phyloP scores from a whole-genome alignment of 1,284 basidiomycete species.

The Coniferiporia weirii region DNA sequence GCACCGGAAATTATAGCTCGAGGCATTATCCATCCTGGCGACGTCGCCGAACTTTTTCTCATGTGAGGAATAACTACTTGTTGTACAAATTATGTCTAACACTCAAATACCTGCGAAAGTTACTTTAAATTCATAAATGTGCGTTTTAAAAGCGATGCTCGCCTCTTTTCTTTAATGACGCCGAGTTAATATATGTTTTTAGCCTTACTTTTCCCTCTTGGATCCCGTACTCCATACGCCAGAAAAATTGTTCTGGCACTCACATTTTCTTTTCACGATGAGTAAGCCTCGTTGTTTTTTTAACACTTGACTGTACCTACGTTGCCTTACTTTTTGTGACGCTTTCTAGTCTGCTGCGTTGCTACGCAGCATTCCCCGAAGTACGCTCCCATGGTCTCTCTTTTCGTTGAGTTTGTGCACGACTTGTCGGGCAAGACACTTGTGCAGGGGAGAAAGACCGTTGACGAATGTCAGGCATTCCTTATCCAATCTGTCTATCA shows the following conservation, averaged over 20 bases:
- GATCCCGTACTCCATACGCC: slow-evolving; percentile 52
- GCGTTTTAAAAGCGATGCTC: slow-evolving; percentile 20
- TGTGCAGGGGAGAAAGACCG: slow-evolving; percentile 41
- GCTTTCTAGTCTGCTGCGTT: slow-evolving; percentile 42
- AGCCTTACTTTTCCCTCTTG: slow-evolving; percentile 54
- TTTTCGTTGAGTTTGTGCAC: slow-evolving; percentile 45
- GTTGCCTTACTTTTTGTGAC: background rate
- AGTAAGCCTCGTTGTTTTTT: slow-evolving; percentile 39
- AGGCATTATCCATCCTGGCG: slow-evolving; percentile 45
- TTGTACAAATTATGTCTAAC: background rate
- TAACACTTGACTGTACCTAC: background rate
- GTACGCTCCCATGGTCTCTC: slow-evolving; percentile 5
- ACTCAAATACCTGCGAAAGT: slow-evolving; percentile 25
- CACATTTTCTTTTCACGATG: slow-evolving; percentile 55
- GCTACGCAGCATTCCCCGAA: slow-evolving; percentile 31
- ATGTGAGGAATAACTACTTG: slow-evolving; percentile 36
- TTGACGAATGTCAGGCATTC: slow-evolving; percentile 56
- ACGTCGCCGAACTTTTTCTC: slow-evolving; percentile 53
- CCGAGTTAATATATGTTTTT: slow-evolving; percentile 5
- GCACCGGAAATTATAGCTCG: slow-evolving; percentile 40
- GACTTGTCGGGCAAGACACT: slow-evolving; percentile 47
- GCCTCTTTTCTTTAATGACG: background rate
- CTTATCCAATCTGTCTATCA: slow-evolving; percentile 48
- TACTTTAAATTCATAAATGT: slow-evolving; percentile 51
- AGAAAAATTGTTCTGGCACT: slow-evolving; percentile 41